Evolutionary conservation across 2,329 filamentous ascomycete genomes (phyloP).

Genomic region (Orbilia blumenaviensis): DNA sequence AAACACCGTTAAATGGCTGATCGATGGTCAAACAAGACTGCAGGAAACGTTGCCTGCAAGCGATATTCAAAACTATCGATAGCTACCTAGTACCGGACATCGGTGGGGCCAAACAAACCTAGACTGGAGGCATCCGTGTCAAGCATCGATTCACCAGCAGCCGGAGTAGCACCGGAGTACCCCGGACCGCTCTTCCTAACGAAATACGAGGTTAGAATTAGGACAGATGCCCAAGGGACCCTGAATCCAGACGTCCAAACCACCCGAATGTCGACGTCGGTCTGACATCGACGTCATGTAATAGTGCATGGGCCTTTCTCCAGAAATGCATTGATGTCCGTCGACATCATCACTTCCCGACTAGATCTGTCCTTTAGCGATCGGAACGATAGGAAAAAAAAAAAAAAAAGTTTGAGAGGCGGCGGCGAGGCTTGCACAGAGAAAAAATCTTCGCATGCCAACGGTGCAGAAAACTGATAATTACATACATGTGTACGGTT

Average conservation of each 20-base stretch:
- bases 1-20: too few relatives aligned
- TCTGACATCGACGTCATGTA: background rate
- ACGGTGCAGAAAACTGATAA: background rate
- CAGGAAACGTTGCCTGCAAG: background rate
- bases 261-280: background rate
- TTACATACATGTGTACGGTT: too few relatives aligned
- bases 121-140: background rate
- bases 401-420: background rate
- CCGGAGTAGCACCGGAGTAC: background rate
- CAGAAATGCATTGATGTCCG: background rate
- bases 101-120: background rate
- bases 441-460: constrained; percentile 3
- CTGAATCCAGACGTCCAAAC: background rate
- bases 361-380: background rate
- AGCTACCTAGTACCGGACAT: background rate
- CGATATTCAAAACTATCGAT: constrained; percentile 10
- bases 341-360: constrained; percentile 1
- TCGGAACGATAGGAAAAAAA: too few relatives aligned
- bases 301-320: background rate
- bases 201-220: constrained; percentile 12
- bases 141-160: background rate
- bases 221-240: background rate
- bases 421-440: background rate
- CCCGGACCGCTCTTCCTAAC: background rate
- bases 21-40: background rate